These are phyloP conservation scores for Solanum chiquidenum DNA, from an alignment of 257 asterid genomes.

Conservation along the genomic window DNA sequence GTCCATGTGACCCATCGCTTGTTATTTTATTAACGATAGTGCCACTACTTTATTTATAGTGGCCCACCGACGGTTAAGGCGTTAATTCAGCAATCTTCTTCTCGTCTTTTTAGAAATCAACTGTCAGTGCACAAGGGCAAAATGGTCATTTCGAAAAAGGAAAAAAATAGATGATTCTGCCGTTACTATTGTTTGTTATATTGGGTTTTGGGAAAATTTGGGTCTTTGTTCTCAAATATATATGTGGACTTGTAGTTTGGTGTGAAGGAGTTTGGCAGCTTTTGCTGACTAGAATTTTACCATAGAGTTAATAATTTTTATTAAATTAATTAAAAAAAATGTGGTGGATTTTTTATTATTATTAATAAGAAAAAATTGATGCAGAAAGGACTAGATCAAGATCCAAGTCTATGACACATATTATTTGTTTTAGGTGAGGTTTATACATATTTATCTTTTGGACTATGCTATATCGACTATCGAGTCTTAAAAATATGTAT, in stretches of 20 bases:
- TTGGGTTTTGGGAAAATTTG: slow-evolving; percentile 7
- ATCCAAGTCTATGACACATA: background rate
- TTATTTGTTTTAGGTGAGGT: rapidly evolving
- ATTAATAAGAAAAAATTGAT: background rate
- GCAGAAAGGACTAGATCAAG: background rate
- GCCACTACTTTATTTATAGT: slow-evolving; percentile 25
- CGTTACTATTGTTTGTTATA: slow-evolving; percentile 15
- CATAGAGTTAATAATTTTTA: background rate
- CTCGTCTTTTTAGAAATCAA: slow-evolving; percentile 15
- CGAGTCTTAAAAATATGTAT: too few species aligned
- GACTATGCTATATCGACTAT: too few species aligned
- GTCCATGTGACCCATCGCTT: slow-evolving; percentile 17
- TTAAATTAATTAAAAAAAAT: background rate
- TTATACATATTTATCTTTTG: background rate
- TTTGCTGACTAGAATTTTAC: background rate
- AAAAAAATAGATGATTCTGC: slow-evolving; percentile 9
- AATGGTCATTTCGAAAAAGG: slow-evolving; percentile 7
- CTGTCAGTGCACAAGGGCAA: slow-evolving; percentile 18
- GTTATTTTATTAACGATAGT: slow-evolving; percentile 24
- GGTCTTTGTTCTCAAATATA: background rate
- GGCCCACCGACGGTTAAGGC: slow-evolving; percentile 69
- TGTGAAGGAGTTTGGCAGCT: background rate
- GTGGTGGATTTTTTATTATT: background rate
- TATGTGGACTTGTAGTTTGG: background rate
- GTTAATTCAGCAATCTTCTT: slow-evolving; percentile 50